These are phyloP conservation scores for Teunomyces tritomae DNA, from an alignment of 805 yeast species.

Conservation along the genomic window DNA sequence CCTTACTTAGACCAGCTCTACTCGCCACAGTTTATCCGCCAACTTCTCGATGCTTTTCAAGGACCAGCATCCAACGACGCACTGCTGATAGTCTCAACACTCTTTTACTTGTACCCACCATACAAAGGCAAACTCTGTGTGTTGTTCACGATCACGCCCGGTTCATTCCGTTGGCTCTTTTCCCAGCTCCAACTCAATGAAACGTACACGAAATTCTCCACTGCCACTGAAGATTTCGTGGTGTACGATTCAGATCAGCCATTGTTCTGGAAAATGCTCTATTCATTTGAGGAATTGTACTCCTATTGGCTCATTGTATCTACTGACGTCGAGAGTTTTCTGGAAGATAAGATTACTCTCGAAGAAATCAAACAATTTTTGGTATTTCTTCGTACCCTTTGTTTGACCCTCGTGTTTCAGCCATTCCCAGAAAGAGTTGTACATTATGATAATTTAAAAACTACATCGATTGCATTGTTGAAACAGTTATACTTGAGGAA, in stretches of 20 bases:
- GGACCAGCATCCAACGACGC: conserved; percentile 10
- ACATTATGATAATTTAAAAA: conserved; percentile 15
- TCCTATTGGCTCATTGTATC: conserved; percentile 67
- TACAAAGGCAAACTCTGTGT: conserved; percentile 39
- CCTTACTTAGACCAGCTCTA: conserved; percentile 13
- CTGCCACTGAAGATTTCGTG: background rate
- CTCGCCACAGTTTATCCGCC: conserved; percentile 19
- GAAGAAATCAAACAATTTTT: conserved; percentile 42
- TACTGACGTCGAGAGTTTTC: conserved; percentile 59
- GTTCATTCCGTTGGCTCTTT: conserved; percentile 32
- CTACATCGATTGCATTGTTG: conserved; percentile 48
- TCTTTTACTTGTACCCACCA: conserved; percentile 38
- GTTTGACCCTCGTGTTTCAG: conserved; percentile 48
- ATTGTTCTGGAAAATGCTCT: conserved; percentile 37
- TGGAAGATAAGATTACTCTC: conserved; percentile 37
- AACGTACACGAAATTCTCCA: conserved; percentile 14
- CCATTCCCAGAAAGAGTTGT: background rate
- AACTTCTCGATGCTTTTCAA: conserved; percentile 10
- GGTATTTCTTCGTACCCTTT: conserved; percentile 47
- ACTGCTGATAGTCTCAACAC: conserved; percentile 19
- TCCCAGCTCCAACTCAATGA: conserved; percentile 18
- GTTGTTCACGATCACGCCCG: conserved; percentile 40
- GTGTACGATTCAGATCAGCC: background rate
- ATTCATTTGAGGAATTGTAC: conserved; percentile 56
- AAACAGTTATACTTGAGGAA: conserved; percentile 67